Conservation (phyloP, 352 stramenopile genomes). For the Phytophthora quininea region DNA sequence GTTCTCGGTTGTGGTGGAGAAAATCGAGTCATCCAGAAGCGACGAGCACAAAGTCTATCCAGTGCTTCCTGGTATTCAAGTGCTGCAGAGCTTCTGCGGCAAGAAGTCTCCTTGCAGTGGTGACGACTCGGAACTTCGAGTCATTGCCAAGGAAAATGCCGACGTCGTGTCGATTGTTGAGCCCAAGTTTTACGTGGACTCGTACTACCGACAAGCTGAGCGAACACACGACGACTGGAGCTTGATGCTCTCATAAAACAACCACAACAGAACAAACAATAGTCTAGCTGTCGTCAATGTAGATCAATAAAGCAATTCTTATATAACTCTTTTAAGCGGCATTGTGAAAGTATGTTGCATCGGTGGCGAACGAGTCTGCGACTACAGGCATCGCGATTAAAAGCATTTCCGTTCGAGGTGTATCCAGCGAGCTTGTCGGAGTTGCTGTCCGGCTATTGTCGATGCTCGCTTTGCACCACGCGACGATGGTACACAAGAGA, state of each 20-base stretch:
- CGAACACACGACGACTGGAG: background rate
- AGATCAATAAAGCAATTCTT: no score
- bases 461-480: no score
- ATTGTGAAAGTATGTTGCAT: no score
- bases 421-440: no score
- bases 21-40: background rate
- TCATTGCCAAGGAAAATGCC: constrained; percentile 10
- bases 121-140: constrained; percentile 12
- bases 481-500: no score
- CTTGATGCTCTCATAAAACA: background rate
- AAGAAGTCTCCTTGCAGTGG: background rate
- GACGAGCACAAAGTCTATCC: constrained; percentile 16
- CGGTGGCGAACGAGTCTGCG: no score
- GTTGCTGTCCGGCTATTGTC: no score
- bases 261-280: no score
- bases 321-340: no score
- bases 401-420: no score
- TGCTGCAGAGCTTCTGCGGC: constrained; percentile 15
- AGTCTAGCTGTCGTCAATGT: no score
- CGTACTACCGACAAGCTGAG: constrained; percentile 16
- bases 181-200: constrained; percentile 18
- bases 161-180: background rate
- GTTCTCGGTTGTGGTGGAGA: constrained; percentile 3
- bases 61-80: constrained; percentile 20
- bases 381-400: no score